Evolutionary conservation across 176 grass and related monocot genomes (phyloP).

Genomic region (Juncus inflexus): DNA sequence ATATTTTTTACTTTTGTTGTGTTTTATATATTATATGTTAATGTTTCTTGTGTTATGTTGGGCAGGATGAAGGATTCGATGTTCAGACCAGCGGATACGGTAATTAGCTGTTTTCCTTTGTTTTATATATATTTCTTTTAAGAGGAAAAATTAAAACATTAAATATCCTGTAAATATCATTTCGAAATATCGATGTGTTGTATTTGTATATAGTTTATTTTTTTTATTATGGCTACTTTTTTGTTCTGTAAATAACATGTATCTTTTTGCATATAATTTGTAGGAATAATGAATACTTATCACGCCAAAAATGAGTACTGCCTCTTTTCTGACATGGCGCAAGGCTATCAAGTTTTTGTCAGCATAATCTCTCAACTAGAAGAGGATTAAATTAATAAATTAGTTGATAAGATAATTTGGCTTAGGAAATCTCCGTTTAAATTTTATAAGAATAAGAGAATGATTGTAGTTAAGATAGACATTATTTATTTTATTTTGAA

Average conservation of each 20-base stretch:
- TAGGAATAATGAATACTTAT: constrained; percentile 86
- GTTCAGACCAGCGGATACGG: constrained; percentile 92
- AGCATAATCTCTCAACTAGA: constrained; percentile 91
- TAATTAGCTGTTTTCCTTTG: constrained; percentile 24
- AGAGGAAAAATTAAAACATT: constrained; percentile 11
- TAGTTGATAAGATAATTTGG: background rate
- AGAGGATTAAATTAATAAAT: constrained; percentile 28
- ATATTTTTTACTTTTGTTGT: background rate
- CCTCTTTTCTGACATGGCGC: constrained; percentile 84
- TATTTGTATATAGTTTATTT: background rate
- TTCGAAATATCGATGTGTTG: background rate
- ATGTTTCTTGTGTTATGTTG: constrained; percentile 1
- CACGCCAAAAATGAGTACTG: constrained; percentile 93
- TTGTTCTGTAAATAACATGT: background rate
- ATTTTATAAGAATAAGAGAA: background rate
- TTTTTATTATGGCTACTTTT: background rate
- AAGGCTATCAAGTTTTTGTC: constrained; percentile 77
- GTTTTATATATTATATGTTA: constrained; percentile 11
- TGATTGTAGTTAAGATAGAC: background rate
- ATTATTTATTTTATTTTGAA: background rate
- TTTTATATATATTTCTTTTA: constrained; percentile 1
- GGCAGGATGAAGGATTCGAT: constrained; percentile 94
- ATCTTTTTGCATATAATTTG: constrained; percentile 1
- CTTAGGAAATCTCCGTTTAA: no score
- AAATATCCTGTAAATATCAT: background rate